Evolutionary conservation across 2,329 filamentous ascomycete species (phyloP).

Genomic region (Raffaelea arxii): DNA sequence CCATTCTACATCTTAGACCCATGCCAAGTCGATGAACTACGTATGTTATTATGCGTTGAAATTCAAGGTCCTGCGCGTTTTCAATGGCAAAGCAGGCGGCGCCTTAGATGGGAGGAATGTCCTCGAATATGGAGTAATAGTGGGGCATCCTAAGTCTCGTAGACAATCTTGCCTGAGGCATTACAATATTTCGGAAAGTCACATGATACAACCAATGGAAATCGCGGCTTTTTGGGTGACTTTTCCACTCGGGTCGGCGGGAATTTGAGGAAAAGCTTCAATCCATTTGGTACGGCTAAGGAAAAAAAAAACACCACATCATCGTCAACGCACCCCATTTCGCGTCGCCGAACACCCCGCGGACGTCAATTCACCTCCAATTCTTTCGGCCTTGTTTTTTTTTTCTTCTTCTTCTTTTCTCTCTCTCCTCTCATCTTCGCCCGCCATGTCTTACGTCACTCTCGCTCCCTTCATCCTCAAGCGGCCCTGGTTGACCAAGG

Average conservation of each 20-base stretch:
- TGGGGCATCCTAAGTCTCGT: too few species aligned
- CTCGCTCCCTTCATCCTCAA: conserved; percentile 69
- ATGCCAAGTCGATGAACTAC: too few species aligned
- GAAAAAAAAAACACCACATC: conserved; percentile 2
- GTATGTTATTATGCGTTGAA: too few species aligned
- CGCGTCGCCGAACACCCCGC: background rate
- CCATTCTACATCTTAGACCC: too few species aligned
- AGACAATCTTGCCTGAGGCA: too few species aligned
- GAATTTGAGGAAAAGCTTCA: conserved; percentile 15
- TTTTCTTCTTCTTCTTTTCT: background rate
- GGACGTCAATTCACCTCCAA: conserved; percentile 3
- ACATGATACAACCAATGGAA: conserved; percentile 10
- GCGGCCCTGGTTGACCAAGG: conserved; percentile 75
- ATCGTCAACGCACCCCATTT: background rate
- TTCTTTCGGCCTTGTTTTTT: background rate
- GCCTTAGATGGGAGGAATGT: too few species aligned
- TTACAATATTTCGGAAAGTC: background rate
- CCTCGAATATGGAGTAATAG: too few species aligned
- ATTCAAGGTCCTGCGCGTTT: too few species aligned
- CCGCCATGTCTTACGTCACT: conserved; percentile 54
- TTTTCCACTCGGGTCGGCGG: conserved; percentile 12
- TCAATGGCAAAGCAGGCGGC: too few species aligned
- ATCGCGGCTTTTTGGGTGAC: conserved; percentile 11
- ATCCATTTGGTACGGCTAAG: background rate
- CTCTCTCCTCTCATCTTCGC: background rate